Conservation (phyloP, 805 yeast species). For the Kodamaea laetipori region DNA sequence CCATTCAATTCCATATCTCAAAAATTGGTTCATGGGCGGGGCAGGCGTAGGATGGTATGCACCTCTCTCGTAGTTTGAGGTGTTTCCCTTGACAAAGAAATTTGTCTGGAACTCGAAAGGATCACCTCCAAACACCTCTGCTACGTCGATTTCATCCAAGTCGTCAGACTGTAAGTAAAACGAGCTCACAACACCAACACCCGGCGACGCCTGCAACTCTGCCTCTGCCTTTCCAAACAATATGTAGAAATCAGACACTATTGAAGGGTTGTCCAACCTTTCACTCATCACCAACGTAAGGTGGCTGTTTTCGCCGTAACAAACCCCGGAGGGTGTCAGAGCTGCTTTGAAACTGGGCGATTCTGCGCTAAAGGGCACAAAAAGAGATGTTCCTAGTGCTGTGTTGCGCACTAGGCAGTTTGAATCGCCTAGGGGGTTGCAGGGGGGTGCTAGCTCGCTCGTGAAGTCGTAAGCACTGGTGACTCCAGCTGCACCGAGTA, state of each 20-base stretch:
- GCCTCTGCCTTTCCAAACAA: conserved; percentile 41
- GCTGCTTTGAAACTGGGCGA: conserved; percentile 4
- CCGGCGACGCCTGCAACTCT: conserved; percentile 34
- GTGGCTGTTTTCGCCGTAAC: conserved; percentile 13
- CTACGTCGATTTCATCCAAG: conserved; percentile 44
- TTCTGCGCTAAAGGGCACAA: conserved; percentile 20
- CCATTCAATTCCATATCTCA: conserved; percentile 41
- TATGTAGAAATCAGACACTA: conserved; percentile 32
- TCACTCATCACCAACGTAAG: conserved; percentile 18
- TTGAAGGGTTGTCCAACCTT: conserved; percentile 35
- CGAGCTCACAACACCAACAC: conserved; percentile 40
- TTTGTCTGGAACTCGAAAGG: conserved; percentile 35
- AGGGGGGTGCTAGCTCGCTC: conserved; percentile 11
- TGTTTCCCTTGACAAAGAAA: conserved; percentile 43
- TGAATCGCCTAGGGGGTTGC: conserved; percentile 30
- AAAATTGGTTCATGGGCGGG: conserved; percentile 29
- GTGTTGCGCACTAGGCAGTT: conserved; percentile 29
- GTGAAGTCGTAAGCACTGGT: neutral
- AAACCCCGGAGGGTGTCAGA: conserved; percentile 1
- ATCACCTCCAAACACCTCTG: conserved; percentile 42
- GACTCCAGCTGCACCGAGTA: too few species aligned
- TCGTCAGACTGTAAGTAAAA: conserved; percentile 46
- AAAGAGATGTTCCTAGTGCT: conserved; percentile 24
- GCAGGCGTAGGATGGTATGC: conserved; percentile 28
- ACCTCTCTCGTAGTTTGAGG: conserved; percentile 37